Base-by-base conservation (phyloP, 2,329 filamentous ascomycete genomes). In the Ophiocordyceps australis region DNA sequence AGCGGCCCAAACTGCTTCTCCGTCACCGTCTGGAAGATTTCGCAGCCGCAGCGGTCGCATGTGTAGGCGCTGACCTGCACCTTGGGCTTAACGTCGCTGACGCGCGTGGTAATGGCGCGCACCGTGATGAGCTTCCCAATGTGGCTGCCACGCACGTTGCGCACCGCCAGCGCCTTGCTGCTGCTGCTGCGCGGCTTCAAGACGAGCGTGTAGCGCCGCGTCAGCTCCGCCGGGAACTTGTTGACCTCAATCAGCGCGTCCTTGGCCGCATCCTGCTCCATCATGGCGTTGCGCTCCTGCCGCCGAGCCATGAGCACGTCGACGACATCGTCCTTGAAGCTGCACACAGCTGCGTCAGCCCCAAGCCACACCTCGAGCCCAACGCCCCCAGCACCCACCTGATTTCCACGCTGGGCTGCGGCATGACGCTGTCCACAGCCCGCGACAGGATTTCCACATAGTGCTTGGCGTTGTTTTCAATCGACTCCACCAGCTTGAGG, bases 51-150 rank as follows among this genome's bases (percentile, higher is more conserved):
- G 33, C 82, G 74, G 50, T 98, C 89, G 54, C 89, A 98, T 27
- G 85, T 89, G 53, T 98, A 98, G 20, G 89, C 89, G 49, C 92
- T 94, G 44, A 98, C 91, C 45, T 86, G 79, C n/a, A 95, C 80
- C 9, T 89, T 74, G 20, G 89, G 89, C 60, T 98, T 98, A 40
- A 98, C 89, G 45, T 98, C 89, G 3, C 89, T 94, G 2, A 95
- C 89, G 43, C 89, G 69, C 2, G 89, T 98, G 3, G 85, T 75
- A 35, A 98, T 98, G 35, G 85, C 86, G 30, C 89, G 74, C 25
- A 98, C 69, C 5, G 89, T 95, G 47, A 98, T 95, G 34, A 98
- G 67, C 40, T 80, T 74, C 24, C 89, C 89, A 3, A 98, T 65
- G 47, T 98, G 81, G 40, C 94, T 85, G 38, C 86, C 89, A 22